Base-by-base conservation (phyloP, 306 rosid species). In the Citrullus mucosospermus region DNA sequence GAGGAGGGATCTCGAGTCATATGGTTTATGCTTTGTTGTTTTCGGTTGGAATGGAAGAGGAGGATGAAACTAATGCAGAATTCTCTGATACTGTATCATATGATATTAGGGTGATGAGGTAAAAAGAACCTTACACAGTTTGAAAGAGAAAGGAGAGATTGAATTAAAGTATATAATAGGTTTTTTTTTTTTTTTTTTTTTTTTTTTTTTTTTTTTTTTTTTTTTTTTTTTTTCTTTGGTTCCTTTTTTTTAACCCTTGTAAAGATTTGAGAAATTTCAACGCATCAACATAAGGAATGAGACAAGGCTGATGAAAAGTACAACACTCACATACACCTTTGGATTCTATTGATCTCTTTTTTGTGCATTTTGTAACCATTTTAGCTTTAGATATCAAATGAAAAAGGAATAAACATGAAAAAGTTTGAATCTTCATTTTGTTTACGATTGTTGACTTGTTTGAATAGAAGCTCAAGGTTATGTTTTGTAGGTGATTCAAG, bases 131-230 rank as follows among this genome's bases (percentile, higher is more conserved):
- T 14, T 50, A 74, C 61, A 74, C 46, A 53, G 78, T 53, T 74
- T 36, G 63, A 54, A 34, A 48, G 50, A 13, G 78, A 53, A 16
- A 74, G 48, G 78, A 54, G 78, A 74, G 50, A 54, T 54, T 74
- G 63, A 74, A 74, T 16, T 74, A 18, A 74, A 53, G 78, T 74
- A 74, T 53, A 74, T 74, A 74, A 74, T 74, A 74, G 78, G 30
- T 15, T 38, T 43, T 39, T 41, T 68, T 79, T 22, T 4, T 53
- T 54, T 10, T 41, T 17, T 79, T 79, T 4, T 15, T 5, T 51
- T 5, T 51, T 41, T 53, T 41, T 17, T 79, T 79, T 4, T 15
- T 38, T 43, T 39, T 41, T 68, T 79, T 22, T 4, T 53, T 54
- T 10, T 41, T 17, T 79, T 79, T 4, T 15, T 5, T 51, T 5